Evolutionary conservation across 768 basidiomycete genomes (phyloP).

Genomic region (Psilocybe cubensis): DNA sequence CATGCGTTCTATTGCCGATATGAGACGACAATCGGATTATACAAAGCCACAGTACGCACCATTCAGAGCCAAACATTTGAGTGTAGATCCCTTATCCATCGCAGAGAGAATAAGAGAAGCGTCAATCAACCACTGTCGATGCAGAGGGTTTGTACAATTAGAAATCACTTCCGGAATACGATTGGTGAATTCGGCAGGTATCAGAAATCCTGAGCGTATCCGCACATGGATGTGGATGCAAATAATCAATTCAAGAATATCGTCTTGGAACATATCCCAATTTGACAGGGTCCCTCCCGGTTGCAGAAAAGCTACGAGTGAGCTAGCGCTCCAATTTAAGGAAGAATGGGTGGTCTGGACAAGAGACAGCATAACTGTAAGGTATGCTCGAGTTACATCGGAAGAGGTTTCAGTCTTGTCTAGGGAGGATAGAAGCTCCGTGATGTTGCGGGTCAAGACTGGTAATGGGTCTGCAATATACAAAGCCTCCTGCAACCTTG

Average conservation of each 20-base stretch:
- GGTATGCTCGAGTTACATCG: conserved; percentile 11
- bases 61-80: background rate
- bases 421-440: conserved; percentile 6
- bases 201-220: conserved; percentile 11
- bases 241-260: conserved; percentile 10
- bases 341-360: conserved; percentile 16
- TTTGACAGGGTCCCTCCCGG: conserved; percentile 5
- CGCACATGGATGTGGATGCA: conserved; percentile 17
- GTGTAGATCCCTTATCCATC: conserved; percentile 10
- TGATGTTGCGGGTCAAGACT: conserved; percentile 11
- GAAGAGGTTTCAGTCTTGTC: conserved; percentile 7
- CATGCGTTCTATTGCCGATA: background rate
- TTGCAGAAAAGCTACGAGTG: conserved; percentile 10
- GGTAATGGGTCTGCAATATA: conserved; percentile 16
- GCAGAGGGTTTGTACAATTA: conserved; percentile 15
- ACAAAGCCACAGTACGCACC: background rate
- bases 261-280: conserved; percentile 5
- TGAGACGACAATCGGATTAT: background rate
- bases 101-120: conserved; percentile 10
- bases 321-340: conserved; percentile 13
- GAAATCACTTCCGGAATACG: conserved; percentile 5
- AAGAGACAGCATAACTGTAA: conserved; percentile 12
- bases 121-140: conserved; percentile 10
- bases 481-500: no score
- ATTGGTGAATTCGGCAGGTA: conserved; percentile 6